Conservation (phyloP, 768 basidiomycete species). For the Calvatia gigantea region DNA sequence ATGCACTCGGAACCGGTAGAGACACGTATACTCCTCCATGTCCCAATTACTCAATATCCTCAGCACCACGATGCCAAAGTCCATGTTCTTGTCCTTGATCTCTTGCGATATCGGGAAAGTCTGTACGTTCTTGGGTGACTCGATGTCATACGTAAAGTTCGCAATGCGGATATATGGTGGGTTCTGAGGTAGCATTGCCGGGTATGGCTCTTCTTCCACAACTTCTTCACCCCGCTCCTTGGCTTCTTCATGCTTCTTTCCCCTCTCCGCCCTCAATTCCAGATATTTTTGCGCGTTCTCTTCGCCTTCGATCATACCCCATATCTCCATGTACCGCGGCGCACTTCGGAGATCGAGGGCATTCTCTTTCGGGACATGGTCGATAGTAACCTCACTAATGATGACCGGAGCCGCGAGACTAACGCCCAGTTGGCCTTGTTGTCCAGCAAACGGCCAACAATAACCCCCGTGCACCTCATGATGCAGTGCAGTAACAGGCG, state of each 20-base stretch:
- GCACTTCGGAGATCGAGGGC: constrained; percentile 80
- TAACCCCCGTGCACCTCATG: constrained; percentile 79
- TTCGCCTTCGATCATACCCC: constrained; percentile 81
- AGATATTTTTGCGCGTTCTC: constrained; percentile 64
- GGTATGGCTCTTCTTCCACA: constrained; percentile 37
- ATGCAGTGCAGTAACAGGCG: constrained; percentile 86
- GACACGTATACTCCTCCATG: constrained; percentile 74
- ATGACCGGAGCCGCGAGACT: constrained; percentile 69
- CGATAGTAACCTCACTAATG: constrained; percentile 78
- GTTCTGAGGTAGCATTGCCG: constrained; percentile 41
- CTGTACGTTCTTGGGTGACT: constrained; percentile 63
- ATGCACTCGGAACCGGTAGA: constrained; percentile 84
- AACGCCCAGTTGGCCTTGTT: constrained; percentile 80
- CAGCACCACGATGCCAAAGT: constrained; percentile 83
- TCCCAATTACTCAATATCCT: constrained; percentile 88
- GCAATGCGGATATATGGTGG: constrained; percentile 63
- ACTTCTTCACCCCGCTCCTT: constrained; percentile 23
- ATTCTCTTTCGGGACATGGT: constrained; percentile 82
- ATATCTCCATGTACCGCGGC: constrained; percentile 85
- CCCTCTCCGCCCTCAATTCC: constrained; percentile 49
- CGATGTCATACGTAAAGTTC: constrained; percentile 60
- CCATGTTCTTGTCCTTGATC: constrained; percentile 66
- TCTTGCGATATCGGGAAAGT: constrained; percentile 74
- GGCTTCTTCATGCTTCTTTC: constrained; percentile 28
- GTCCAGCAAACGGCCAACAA: constrained; percentile 91